A percentile compares a stretch with the other conserved stretches of the same genome.
Evolutionary conservation across 2,329 filamentous ascomycete species (phyloP).

Genomic region (Teratosphaeria pseudoeucalypti): DNA sequence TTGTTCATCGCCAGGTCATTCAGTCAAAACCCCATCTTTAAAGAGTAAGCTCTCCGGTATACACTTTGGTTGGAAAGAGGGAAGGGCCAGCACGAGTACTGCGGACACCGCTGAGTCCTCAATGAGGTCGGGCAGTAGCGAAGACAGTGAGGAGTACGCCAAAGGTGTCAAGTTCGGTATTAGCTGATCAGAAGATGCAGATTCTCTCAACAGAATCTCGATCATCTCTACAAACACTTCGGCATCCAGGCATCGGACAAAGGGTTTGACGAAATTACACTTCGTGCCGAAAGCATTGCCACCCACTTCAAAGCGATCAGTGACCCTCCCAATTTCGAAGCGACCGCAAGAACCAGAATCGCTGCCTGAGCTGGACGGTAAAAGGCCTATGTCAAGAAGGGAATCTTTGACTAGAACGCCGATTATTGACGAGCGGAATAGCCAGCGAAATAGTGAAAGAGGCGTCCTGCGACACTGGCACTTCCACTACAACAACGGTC

Average conservation of each 20-base stretch:
- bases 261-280: not conserved
- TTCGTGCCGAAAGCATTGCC: not conserved
- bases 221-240: not conserved
- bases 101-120: not conserved
- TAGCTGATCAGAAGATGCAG: not conserved
- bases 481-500: not conserved
- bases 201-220: not conserved
- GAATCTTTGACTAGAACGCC: not conserved
- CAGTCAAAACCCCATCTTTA: not conserved
- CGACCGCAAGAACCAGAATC: not conserved
- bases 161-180: not conserved
- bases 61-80: not conserved
- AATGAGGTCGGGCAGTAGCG: not conserved
- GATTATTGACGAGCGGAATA: not conserved
- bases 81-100: not conserved
- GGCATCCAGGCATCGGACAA: not conserved
- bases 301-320: not conserved
- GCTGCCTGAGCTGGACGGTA: not conserved
- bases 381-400: not conserved
- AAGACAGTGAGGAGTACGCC: not conserved
- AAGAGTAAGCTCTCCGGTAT: not conserved
- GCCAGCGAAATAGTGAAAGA: not conserved
- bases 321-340: not conserved
- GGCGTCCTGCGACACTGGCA: not conserved
- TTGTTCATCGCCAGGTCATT: not conserved